Base-by-base conservation (phyloP, 1,139 yeast genomes). In the Suhomyces choctaworum region DNA sequence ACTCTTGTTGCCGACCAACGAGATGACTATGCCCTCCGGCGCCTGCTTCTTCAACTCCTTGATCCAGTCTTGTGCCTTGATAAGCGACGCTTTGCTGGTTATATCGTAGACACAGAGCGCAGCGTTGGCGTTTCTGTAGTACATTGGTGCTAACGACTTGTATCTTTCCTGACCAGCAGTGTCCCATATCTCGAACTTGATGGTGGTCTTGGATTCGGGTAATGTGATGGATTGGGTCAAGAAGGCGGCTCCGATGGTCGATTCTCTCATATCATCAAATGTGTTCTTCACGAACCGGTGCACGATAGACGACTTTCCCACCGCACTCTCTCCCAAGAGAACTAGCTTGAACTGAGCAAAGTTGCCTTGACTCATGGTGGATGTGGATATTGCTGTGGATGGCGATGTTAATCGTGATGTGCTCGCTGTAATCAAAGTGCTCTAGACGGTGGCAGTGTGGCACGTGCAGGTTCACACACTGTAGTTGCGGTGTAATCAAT, bases 201-300 rank as follows among this genome's bases (percentile, higher is more conserved):
- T 47, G 14, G 53, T 51, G 23, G 54, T 44, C 25, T 44, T 31
- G 27, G 41, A 36, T 19, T 42, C 41, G 3, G 42, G 40, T 17
- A 40, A 34, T 5, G 52, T 44, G 34, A 51, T 81, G 70, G 95
- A 85, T 57, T 92, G 97, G 11, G 98, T 90, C 40, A 92, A 70
- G 58, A 92, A 92, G 3, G 98, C 98, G 3, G 98, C 98, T 11
- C 97, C 97, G 42, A 92, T 92, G 6, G 97, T 92, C 16, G 96
- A 86, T 62, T 92, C 97, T 50, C 97, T 76, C 64, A 85, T 78
- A 54, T 89, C 96, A 52, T 90, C 96, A 59, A 92, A 94, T 20
- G 95, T 86, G 58, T 90, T 94, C 50, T 70, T 70, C 33, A 70
- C 76, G 29, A 54, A 67, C 26, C 73, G 51, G 46, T 67, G 75